phyloP scores from a whole-genome alignment of 345 rosid genomes.

The Aethionema arabicum region DNA sequence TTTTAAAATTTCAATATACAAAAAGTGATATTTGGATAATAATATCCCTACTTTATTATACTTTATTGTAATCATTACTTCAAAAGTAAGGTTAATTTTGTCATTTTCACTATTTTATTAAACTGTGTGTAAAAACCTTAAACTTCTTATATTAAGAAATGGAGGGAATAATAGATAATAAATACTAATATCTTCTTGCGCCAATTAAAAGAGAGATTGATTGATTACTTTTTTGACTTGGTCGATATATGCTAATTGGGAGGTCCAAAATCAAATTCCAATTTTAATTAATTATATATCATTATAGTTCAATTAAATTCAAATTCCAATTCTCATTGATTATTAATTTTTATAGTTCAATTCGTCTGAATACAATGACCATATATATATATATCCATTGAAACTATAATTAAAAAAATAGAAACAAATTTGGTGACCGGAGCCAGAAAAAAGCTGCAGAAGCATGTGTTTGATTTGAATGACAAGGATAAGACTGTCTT shows the following conservation, averaged over 20 bases:
- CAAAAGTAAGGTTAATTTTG: no score
- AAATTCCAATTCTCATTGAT: neutral
- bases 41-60: no score
- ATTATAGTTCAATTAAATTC: neutral
- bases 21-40: no score
- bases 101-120: no score
- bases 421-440: slow-evolving; percentile 10
- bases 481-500: neutral
- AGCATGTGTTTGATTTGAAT: slow-evolving; percentile 13
- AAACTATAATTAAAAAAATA: neutral
- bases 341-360: no score
- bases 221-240: neutral
- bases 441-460: slow-evolving; percentile 29
- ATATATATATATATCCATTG: neutral
- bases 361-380: no score
- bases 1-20: no score
- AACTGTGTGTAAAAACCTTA: no score
- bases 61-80: no score
- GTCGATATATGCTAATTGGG: neutral
- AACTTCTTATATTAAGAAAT: no score
- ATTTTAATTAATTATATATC: no score
- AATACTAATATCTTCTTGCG: no score
- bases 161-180: neutral
- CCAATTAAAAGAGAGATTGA: neutral
- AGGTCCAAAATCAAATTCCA: neutral